Evolutionary conservation across 2,329 filamentous ascomycete species (phyloP).

Genomic region (Ascochyta pisi): DNA sequence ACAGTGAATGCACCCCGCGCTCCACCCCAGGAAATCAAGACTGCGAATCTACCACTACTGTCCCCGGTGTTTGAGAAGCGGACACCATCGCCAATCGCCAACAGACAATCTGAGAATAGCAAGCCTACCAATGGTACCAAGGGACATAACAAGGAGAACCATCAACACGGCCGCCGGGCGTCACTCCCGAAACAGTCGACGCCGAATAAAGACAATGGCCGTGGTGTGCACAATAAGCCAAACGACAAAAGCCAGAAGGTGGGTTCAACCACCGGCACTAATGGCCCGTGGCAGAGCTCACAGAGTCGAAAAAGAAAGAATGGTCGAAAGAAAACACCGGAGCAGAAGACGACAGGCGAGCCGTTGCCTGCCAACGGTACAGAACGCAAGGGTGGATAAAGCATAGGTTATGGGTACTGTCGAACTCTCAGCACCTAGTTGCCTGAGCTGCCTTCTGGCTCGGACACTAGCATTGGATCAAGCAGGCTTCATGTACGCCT

Average conservation of each 20-base stretch:
- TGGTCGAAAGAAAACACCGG: conserved; percentile 35
- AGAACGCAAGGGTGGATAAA: conserved; percentile 56
- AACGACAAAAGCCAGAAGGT: conserved; percentile 38
- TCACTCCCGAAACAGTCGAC: conserved; percentile 33
- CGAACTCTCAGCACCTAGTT: too few species aligned
- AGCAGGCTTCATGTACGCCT: background rate
- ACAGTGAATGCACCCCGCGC: conserved; percentile 55
- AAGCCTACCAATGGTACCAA: conserved; percentile 42
- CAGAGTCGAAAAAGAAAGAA: conserved; percentile 35
- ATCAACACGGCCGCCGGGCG: conserved; percentile 36
- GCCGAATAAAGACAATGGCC: conserved; percentile 33
- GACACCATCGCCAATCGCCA: conserved; percentile 72
- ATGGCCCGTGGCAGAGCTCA: conserved; percentile 31
- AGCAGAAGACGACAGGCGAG: conserved; percentile 48
- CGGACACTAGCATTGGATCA: background rate
- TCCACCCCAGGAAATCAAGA: conserved; percentile 46
- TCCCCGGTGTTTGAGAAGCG: conserved; percentile 77
- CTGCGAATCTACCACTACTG: conserved; percentile 57
- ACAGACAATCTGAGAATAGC: conserved; percentile 49
- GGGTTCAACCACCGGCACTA: conserved; percentile 18
- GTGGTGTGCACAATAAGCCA: conserved; percentile 34
- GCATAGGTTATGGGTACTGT: background rate
- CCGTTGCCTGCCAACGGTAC: conserved; percentile 52
- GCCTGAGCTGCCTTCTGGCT: background rate
- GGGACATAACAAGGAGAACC: conserved; percentile 36